A percentile compares a stretch with the other conserved stretches of the same genome.
Conservation (phyloP, 768 basidiomycete genomes). For the Scleroderma citrinum region DNA sequence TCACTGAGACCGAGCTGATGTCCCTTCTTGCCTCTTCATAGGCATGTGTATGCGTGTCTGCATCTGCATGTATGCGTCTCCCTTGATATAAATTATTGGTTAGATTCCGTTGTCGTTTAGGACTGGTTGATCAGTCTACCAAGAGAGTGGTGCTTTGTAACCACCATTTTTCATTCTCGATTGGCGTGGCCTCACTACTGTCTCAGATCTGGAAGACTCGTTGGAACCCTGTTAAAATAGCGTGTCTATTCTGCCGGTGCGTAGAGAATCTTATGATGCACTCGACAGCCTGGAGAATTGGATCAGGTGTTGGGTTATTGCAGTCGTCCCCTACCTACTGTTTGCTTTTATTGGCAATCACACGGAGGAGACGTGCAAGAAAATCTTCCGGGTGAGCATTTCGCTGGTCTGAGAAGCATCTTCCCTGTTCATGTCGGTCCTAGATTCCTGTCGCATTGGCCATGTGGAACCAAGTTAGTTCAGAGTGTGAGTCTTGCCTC, state of each 20-base stretch:
- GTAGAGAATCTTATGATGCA: slow-evolving; percentile 24
- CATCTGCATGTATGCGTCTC: slow-evolving; percentile 15
- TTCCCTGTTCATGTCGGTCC: not conserved
- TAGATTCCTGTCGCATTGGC: slow-evolving; percentile 77
- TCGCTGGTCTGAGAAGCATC: not conserved
- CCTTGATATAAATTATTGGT: not conserved
- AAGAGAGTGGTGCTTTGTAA: slow-evolving; percentile 72
- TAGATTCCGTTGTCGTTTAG: slow-evolving; percentile 80
- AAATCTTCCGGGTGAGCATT: slow-evolving; percentile 55
- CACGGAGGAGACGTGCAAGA: slow-evolving; percentile 53
- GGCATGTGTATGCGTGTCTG: slow-evolving; percentile 58
- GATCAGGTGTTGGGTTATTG: slow-evolving; percentile 75
- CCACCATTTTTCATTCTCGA: slow-evolving; percentile 13
- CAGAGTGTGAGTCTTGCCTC: slow-evolving; percentile 50
- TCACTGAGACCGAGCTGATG: slow-evolving; percentile 20
- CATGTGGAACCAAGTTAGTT: slow-evolving; percentile 85
- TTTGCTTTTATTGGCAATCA: slow-evolving; percentile 75
- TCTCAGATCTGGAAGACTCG: slow-evolving; percentile 72
- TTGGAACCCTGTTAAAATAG: slow-evolving; percentile 80
- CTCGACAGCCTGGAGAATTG: slow-evolving; percentile 4
- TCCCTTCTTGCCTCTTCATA: slow-evolving; percentile 29
- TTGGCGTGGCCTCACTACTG: too few species aligned
- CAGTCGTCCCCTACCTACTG: slow-evolving; percentile 71
- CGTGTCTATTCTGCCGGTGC: slow-evolving; percentile 81
- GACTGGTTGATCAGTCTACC: slow-evolving; percentile 79